phyloP scores from a whole-genome alignment of 345 rosid genomes.

The Triadica sebifera region DNA sequence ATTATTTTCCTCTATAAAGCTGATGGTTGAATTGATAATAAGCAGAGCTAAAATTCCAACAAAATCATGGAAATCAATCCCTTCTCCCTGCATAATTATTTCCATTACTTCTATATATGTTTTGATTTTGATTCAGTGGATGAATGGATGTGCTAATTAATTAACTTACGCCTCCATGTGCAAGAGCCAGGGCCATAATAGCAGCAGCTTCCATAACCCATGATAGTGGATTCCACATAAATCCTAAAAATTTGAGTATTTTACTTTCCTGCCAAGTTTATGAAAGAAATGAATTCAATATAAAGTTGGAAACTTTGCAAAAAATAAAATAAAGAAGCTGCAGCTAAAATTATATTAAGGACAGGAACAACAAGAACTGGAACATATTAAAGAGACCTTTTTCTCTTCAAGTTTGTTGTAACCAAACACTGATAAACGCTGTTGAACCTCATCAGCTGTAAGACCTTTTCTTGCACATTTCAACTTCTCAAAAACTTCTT shows the following conservation, averaged over 20 bases:
- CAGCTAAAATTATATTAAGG: background rate
- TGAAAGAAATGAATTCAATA: background rate
- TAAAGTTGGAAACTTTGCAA: background rate
- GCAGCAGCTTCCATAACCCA: constrained; percentile 70
- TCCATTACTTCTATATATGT: too few species aligned
- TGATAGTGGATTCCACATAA: constrained; percentile 67
- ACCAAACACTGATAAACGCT: constrained; percentile 49
- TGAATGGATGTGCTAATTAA: background rate
- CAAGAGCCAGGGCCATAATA: constrained; percentile 51
- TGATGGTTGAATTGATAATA: constrained; percentile 52
- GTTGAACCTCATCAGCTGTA: constrained; percentile 38
- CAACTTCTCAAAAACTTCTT: constrained; percentile 52
- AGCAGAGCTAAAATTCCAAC: constrained; percentile 44
- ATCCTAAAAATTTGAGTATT: constrained; percentile 55
- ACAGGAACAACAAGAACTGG: constrained; percentile 3
- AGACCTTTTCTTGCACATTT: constrained; percentile 53
- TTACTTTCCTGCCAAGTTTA: constrained; percentile 44
- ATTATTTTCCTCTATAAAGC: constrained; percentile 56
- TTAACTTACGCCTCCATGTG: constrained; percentile 49
- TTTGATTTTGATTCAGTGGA: background rate
- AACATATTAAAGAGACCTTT: constrained; percentile 27
- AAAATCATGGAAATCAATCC: constrained; percentile 48
- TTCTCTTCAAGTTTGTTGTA: constrained; percentile 66
- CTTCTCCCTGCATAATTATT: constrained; percentile 32
- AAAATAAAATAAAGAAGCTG: too few species aligned